Evolutionary conservation across 2,329 filamentous ascomycete species (phyloP).

Genomic region (Magnaporthales sp.): DNA sequence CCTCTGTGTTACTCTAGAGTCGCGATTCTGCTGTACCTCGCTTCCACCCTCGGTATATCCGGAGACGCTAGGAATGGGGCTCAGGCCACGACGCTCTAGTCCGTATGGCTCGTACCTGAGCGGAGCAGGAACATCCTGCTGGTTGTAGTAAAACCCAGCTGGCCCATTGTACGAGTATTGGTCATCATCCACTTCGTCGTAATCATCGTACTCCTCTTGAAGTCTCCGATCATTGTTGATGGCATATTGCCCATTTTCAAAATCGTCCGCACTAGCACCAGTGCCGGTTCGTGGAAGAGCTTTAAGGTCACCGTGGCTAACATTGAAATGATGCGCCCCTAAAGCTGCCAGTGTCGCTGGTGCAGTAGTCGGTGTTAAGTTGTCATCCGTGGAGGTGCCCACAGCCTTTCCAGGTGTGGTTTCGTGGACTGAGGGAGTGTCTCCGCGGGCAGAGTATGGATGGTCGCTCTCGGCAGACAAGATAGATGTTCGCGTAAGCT

Average conservation of each 20-base stretch:
- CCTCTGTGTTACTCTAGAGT: conserved; percentile 43
- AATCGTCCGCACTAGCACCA: conserved; percentile 32
- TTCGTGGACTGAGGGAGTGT: conserved; percentile 59
- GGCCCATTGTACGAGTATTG: conserved; percentile 25
- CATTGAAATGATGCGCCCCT: conserved; percentile 58
- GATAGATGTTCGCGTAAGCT: conserved; percentile 81
- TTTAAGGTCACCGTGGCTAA: conserved; percentile 50
- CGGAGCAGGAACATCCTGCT: conserved; percentile 55
- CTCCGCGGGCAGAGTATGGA: conserved; percentile 11
- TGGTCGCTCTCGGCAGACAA: conserved; percentile 68
- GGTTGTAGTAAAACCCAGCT: conserved; percentile 42
- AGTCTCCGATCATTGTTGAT: conserved; percentile 28
- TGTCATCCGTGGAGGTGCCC: conserved; percentile 53
- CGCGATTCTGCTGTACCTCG: conserved; percentile 45
- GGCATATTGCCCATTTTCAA: conserved; percentile 38
- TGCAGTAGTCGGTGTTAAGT: conserved; percentile 52
- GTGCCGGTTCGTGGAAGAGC: conserved; percentile 41
- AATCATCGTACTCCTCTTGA: conserved; percentile 30
- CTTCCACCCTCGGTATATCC: conserved; percentile 69
- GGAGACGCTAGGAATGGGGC: conserved; percentile 87
- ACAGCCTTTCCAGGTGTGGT: conserved; percentile 54
- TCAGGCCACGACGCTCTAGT: conserved; percentile 62
- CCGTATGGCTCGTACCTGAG: conserved; percentile 61
- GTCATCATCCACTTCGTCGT: conserved; percentile 32
- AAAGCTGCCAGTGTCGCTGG: conserved; percentile 48